Conservation (phyloP, 2,329 filamentous ascomycete genomes). For the Myriosclerotinia curreyana region DNA sequence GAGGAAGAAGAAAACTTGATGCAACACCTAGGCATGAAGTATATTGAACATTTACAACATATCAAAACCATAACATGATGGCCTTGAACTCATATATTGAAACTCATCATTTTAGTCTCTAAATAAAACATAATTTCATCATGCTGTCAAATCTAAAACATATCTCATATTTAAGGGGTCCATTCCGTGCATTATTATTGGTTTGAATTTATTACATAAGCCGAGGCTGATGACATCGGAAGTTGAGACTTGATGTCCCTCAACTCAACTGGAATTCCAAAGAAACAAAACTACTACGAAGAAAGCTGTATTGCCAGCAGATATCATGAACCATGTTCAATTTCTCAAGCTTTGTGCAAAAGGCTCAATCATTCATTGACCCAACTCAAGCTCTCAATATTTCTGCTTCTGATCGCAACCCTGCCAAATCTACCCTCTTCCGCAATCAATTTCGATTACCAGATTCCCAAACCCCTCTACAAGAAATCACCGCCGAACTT, state of each 20-base stretch:
- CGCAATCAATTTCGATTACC: slow-evolving; percentile 95
- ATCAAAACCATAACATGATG: not conserved
- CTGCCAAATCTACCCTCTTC: slow-evolving; percentile 89
- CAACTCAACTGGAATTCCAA: slow-evolving; percentile 11
- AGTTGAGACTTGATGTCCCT: slow-evolving; percentile 22
- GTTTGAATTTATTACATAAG: slow-evolving; percentile 13
- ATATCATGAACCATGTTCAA: slow-evolving; percentile 53
- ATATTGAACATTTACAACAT: not conserved
- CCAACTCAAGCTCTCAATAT: slow-evolving; percentile 74
- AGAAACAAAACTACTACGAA: slow-evolving; percentile 8
- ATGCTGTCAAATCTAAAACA: slow-evolving; percentile 16
- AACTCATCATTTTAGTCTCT: not conserved
- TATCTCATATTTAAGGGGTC: slow-evolving; percentile 16
- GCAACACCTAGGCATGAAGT: not conserved
- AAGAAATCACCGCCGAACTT: slow-evolving; percentile 95
- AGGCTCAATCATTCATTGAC: slow-evolving; percentile 93
- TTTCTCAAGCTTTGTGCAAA: slow-evolving; percentile 82
- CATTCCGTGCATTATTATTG: slow-evolving; percentile 2
- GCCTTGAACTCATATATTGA: no score
- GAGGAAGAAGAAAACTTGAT: no score
- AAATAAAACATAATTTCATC: not conserved
- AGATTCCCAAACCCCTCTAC: slow-evolving; percentile 84
- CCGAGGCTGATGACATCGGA: slow-evolving; percentile 21
- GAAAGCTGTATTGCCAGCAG: slow-evolving; percentile 27
- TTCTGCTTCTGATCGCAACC: slow-evolving; percentile 71